These are phyloP conservation scores for Fusarium chuoi DNA, from an alignment of 2,329 filamentous ascomycete species.

Conservation along the genomic window DNA sequence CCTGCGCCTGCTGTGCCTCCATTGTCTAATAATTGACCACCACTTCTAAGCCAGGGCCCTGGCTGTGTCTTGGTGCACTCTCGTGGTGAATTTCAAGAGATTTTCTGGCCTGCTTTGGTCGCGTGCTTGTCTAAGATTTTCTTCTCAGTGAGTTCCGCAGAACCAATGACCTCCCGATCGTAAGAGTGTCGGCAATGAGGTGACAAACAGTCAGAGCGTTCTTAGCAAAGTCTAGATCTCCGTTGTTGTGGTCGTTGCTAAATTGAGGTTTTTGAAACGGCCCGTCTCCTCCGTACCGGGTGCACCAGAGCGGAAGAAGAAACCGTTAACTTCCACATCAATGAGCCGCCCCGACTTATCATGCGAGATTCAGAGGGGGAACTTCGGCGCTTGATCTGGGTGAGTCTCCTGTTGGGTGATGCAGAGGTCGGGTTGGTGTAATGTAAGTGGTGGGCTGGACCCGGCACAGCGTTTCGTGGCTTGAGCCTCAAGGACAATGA, in stretches of 20 bases:
- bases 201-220: constrained; percentile 4
- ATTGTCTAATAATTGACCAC: constrained; percentile 17
- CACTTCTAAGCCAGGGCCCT: constrained; percentile 9
- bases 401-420: constrained; percentile 14
- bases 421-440: constrained; percentile 20
- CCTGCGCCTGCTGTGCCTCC: constrained; percentile 22
- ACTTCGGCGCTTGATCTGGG: constrained; percentile 15
- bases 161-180: constrained; percentile 1
- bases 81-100: constrained; percentile 1
- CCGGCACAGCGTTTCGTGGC: constrained; percentile 19
- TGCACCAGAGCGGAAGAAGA: constrained; percentile 7
- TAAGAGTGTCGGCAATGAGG: not conserved
- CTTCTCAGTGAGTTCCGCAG: not conserved
- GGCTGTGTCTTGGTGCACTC: not conserved
- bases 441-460: constrained; percentile 27
- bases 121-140: constrained; percentile 17
- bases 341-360: constrained; percentile 6
- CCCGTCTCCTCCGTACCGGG: constrained; percentile 26
- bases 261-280: constrained; percentile 27
- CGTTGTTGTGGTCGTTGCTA: not conserved
- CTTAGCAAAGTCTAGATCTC: constrained; percentile 11
- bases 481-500: constrained; percentile 16
- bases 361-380: constrained; percentile 8
- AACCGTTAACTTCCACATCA: constrained; percentile 7
- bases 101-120: constrained; percentile 6